Base-by-base conservation (phyloP, 768 basidiomycete species). In the Dioszegia aurantiaca region DNA sequence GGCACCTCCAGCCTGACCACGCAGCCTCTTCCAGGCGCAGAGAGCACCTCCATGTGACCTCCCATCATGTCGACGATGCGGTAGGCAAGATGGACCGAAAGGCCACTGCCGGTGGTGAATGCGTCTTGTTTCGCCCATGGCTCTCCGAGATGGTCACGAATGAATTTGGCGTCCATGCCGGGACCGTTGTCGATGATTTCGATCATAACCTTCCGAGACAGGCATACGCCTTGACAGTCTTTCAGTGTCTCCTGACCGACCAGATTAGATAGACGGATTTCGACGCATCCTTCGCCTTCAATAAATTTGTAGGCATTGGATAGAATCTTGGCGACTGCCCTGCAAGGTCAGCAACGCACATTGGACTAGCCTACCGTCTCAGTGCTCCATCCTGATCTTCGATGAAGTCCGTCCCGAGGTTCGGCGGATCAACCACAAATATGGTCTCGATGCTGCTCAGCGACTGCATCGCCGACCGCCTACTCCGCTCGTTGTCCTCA, bases 261-360 rank as follows among this genome's bases (percentile, higher is more conserved):
- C 2, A 70, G 51, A 42, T 71, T 63, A 31, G 70, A 65, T 1
- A 73, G 64, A 28, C 61, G 61, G 31, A 75, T 73, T 21, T 66
- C 59, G 12, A 75, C 73, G 43, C 64, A 72, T 6, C 73, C 73
- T n/a, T 69, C 56, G 36, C 62, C 58, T 4, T 72, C 67, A 51
- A 75, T 70, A 44, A 71, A 75, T 27, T 67, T 70, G 58, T 71
- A 69, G 12, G 73, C 67, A 41, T 75, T 73, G 24, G 64, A 60
- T 2, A 75, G 59, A 1, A 75, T 62, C 37, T 71, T 73, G 17
- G 58, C 43, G 2, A 75, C 55, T 11, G 71, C 71, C 2, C 70
- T 64, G 33, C 37, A 42, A 10, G 6, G 27, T 53, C 37, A 53
- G 51, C 39, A 24, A 21, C n/a, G n/a, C n/a, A n/a, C n/a, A n/a